A percentile compares a stretch with the other conserved stretches of the same genome.
phyloP scores from a whole-genome alignment of 768 basidiomycete species.

The Leccinellum luteum region DNA sequence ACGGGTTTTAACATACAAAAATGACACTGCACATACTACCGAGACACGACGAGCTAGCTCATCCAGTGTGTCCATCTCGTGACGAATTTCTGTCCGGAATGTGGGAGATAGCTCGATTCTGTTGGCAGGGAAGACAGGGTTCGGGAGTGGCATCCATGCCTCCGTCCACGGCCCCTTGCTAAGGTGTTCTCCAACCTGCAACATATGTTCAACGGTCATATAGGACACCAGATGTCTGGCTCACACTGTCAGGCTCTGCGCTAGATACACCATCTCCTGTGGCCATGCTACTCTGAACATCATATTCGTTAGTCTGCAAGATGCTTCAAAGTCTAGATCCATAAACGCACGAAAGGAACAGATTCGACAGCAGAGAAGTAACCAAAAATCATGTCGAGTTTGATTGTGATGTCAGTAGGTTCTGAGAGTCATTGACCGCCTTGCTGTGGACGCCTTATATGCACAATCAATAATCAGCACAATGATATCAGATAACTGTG shows the following conservation, averaged over 20 bases:
- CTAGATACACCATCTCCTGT: background rate
- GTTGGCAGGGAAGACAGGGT: background rate
- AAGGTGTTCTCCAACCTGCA: background rate
- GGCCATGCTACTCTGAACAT: background rate
- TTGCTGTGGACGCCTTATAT: too few relatives aligned
- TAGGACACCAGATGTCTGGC: background rate
- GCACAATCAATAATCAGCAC: too few relatives aligned
- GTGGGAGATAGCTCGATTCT: background rate
- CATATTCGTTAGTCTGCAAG: background rate
- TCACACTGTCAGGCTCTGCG: background rate
- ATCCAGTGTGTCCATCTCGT: background rate
- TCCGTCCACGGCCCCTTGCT: background rate
- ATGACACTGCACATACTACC: background rate
- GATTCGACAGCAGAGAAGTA: too few relatives aligned
- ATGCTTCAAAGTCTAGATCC: too few relatives aligned
- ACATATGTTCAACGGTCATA: background rate
- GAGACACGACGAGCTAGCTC: background rate
- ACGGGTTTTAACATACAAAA: background rate
- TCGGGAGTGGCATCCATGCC: background rate
- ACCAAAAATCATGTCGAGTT: too few relatives aligned
- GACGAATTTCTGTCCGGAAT: background rate
- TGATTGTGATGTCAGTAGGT: too few relatives aligned
- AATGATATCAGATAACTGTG: too few relatives aligned
- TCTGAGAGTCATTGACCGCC: too few relatives aligned
- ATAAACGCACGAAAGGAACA: too few relatives aligned